Percentiles rank a stretch among this genome's conserved stretches.
phyloP scores from a whole-genome alignment of 2,329 filamentous ascomycete species.

The Ciborinia camelliae region DNA sequence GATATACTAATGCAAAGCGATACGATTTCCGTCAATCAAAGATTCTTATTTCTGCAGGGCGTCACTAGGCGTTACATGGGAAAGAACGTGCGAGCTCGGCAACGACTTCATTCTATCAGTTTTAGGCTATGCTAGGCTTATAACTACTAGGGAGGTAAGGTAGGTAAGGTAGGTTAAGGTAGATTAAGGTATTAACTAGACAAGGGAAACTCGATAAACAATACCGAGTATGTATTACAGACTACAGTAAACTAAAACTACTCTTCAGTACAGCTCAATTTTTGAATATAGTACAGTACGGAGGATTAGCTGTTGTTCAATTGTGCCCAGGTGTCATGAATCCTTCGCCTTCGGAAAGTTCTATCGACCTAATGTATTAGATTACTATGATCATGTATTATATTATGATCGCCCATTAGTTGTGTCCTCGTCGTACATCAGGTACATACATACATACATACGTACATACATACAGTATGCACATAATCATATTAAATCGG shows the following conservation, averaged over 20 bases:
- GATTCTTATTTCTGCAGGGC: slow-evolving; percentile 14
- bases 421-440: slow-evolving; percentile 8
- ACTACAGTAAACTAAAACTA: background rate
- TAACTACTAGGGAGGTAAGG: no score
- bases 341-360: no score
- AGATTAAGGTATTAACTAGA: background rate
- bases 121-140: slow-evolving; percentile 3
- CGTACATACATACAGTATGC: no score
- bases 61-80: slow-evolving; percentile 16
- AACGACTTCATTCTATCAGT: slow-evolving; percentile 9
- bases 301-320: no score
- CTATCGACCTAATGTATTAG: no score
- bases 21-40: slow-evolving; percentile 19
- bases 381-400: no score
- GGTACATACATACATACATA: no score
- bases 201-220: slow-evolving; percentile 14
- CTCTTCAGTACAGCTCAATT: no score
- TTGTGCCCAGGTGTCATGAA: no score
- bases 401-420: slow-evolving; percentile 8
- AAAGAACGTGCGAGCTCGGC: slow-evolving; percentile 13
- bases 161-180: no score
- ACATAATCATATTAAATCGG: slow-evolving; percentile 15
- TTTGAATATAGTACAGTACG: no score
- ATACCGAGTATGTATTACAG: no score
- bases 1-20: slow-evolving; percentile 21